These are phyloP conservation scores for Hippophae tibetana DNA, from an alignment of 306 rosid species.

Conservation along the genomic window DNA sequence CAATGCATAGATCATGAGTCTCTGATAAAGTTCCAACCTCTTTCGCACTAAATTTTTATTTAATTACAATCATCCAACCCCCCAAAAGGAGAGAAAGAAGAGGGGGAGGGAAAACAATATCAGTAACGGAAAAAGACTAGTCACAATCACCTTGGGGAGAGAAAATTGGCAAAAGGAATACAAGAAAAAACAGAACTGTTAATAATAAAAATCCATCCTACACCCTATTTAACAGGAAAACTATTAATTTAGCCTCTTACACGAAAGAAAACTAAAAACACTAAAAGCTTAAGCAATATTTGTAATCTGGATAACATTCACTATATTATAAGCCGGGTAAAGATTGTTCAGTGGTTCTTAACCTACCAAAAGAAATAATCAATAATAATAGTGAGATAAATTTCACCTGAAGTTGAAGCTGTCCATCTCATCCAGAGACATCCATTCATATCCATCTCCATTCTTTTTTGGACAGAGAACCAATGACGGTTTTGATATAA, in stretches of 20 bases:
- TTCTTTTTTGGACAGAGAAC: conserved; percentile 55
- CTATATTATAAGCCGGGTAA: neutral
- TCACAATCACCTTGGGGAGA: neutral
- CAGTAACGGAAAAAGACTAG: neutral
- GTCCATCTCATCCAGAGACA: conserved; percentile 82
- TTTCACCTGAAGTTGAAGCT: conserved; percentile 55
- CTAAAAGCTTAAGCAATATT: neutral
- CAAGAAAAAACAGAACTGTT: neutral
- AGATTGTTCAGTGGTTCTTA: neutral
- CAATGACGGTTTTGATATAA: conserved; percentile 74
- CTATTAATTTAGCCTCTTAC: neutral
- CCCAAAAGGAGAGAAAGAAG: neutral
- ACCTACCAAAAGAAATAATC: neutral
- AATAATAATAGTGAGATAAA: neutral
- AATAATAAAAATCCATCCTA: neutral
- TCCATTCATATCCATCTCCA: conserved; percentile 64
- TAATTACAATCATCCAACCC: conserved; percentile 7
- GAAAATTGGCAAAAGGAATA: neutral
- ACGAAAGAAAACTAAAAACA: conserved; percentile 1
- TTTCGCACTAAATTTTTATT: conserved; percentile 44
- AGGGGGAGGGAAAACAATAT: neutral
- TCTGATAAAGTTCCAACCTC: conserved; percentile 80
- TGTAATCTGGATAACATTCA: neutral
- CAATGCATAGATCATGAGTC: conserved; percentile 85
- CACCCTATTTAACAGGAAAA: conserved; percentile 9